phyloP scores from a whole-genome alignment of 805 yeast species.

The Aciculoconidium aculeatum region DNA sequence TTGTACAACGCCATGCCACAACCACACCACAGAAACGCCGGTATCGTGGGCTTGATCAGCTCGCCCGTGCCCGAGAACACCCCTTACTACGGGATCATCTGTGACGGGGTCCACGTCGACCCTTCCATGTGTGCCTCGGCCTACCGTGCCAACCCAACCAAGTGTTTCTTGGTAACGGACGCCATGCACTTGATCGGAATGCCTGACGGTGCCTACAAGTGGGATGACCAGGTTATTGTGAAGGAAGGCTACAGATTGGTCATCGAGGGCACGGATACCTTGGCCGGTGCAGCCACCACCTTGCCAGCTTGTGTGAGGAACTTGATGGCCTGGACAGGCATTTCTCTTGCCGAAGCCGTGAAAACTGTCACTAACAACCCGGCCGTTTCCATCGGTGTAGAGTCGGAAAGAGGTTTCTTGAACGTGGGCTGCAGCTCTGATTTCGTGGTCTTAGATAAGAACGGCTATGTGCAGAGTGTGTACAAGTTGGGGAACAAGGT shows the following conservation, averaged over 20 bases:
- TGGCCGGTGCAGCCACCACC: slow-evolving; percentile 59
- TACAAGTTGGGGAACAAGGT: slow-evolving; percentile 43
- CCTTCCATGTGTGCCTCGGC: slow-evolving; percentile 48
- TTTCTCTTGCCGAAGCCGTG: slow-evolving; percentile 48
- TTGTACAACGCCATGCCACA: slow-evolving; percentile 59
- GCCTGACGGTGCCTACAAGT: slow-evolving; percentile 49
- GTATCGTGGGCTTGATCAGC: slow-evolving; percentile 46
- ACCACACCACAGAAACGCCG: slow-evolving; percentile 55
- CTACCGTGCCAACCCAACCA: slow-evolving; percentile 46
- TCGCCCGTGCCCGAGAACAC: slow-evolving; percentile 19
- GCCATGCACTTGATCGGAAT: slow-evolving; percentile 55
- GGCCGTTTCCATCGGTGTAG: slow-evolving; percentile 41
- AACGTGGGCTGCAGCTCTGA: slow-evolving; percentile 53
- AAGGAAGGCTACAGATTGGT: slow-evolving; percentile 43
- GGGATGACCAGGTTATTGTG: slow-evolving; percentile 44
- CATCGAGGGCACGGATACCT: slow-evolving; percentile 49
- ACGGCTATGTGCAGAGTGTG: slow-evolving; percentile 42
- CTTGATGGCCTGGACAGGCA: slow-evolving; percentile 43
- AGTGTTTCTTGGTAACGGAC: slow-evolving; percentile 52
- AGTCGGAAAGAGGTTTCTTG: slow-evolving; percentile 44
- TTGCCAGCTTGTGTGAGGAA: slow-evolving; percentile 47
- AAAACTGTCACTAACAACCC: slow-evolving; percentile 51
- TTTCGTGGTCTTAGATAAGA: slow-evolving; percentile 38
- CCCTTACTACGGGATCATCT: slow-evolving; percentile 50
- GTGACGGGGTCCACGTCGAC: slow-evolving; percentile 57